Evolutionary conservation across 345 rosid genomes (phyloP).

Genomic region (Nephelium lappaceum): DNA sequence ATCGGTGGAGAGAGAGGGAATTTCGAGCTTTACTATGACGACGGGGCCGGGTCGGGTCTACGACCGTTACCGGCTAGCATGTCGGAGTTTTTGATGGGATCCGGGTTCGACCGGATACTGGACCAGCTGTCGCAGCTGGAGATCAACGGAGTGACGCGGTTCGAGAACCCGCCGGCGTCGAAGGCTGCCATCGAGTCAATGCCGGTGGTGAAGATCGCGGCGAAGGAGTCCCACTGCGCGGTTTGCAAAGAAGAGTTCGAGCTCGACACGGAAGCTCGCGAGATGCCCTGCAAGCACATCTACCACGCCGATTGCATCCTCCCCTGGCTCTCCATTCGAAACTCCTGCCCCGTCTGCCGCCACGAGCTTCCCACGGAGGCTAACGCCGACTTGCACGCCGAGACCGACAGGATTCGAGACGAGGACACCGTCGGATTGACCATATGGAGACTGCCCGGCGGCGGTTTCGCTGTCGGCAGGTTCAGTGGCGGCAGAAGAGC

Average conservation of each 20-base stretch:
- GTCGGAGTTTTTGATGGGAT: constrained; percentile 75
- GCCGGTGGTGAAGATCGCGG: constrained; percentile 47
- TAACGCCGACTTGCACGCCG: constrained; percentile 10
- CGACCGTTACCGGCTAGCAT: constrained; percentile 64
- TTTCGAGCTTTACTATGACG: constrained; percentile 66
- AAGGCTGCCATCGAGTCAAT: constrained; percentile 62
- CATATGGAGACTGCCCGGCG: constrained; percentile 66
- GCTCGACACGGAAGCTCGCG: constrained; percentile 51
- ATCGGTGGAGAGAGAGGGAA: constrained; percentile 31
- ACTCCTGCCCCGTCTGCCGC: constrained; percentile 67
- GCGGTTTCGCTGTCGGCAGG: constrained; percentile 67
- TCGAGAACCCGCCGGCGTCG: constrained; percentile 59
- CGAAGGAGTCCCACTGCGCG: constrained; percentile 50
- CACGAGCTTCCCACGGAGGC: constrained; percentile 47
- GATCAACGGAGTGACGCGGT: constrained; percentile 43
- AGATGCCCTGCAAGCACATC: constrained; percentile 70
- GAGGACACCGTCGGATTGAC: constrained; percentile 54
- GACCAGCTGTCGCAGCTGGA: constrained; percentile 66
- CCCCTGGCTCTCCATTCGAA: constrained; percentile 56
- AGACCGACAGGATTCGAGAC: constrained; percentile 23
- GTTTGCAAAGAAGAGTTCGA: constrained; percentile 61
- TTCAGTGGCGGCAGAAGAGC: constrained; percentile 52
- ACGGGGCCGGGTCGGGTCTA: constrained; percentile 59
- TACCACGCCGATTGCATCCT: constrained; percentile 61
- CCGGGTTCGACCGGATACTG: constrained; percentile 72